Percentiles rank a stretch among this genome's conserved stretches.
Conservation (phyloP, 2,329 filamentous ascomycete genomes). For the Sarocladium strictum region DNA sequence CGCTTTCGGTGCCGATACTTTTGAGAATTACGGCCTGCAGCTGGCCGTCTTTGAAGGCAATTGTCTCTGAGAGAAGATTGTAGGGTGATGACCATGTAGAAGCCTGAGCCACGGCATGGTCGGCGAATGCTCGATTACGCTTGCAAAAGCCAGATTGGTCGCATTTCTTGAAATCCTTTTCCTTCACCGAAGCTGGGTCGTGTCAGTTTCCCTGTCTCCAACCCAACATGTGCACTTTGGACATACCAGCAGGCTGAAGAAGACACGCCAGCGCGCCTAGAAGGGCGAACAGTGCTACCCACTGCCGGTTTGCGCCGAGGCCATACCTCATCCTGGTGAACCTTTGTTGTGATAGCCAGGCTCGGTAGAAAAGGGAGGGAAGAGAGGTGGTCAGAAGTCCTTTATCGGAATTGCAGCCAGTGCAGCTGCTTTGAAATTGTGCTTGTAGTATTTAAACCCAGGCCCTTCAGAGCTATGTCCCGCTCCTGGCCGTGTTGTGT, state of each 20-base stretch:
- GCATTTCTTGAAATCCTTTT: constrained; percentile 96
- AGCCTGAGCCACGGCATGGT: constrained; percentile 60
- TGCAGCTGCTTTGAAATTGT: no score
- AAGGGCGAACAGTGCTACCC: constrained; percentile 59
- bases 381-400: neutral
- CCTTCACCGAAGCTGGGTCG: constrained; percentile 71
- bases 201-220: constrained; percentile 14
- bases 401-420: no score
- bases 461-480: neutral
- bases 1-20: constrained; percentile 54
- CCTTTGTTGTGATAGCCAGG: constrained; percentile 10
- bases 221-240: neutral
- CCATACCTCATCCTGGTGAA: constrained; percentile 41
- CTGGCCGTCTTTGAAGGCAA: constrained; percentile 73
- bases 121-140: constrained; percentile 85
- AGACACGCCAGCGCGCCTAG: constrained; percentile 53
- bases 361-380: neutral
- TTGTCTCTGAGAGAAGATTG: constrained; percentile 62
- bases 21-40: constrained; percentile 80
- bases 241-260: constrained; percentile 59
- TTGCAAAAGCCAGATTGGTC: constrained; percentile 95
- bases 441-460: no score
- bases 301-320: constrained; percentile 49
- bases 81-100: constrained; percentile 77
- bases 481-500: neutral